Percentiles rank a stretch among this genome's conserved stretches.
Conservation (phyloP, 2,329 filamentous ascomycete genomes). For the Diaporthe longicolla region DNA sequence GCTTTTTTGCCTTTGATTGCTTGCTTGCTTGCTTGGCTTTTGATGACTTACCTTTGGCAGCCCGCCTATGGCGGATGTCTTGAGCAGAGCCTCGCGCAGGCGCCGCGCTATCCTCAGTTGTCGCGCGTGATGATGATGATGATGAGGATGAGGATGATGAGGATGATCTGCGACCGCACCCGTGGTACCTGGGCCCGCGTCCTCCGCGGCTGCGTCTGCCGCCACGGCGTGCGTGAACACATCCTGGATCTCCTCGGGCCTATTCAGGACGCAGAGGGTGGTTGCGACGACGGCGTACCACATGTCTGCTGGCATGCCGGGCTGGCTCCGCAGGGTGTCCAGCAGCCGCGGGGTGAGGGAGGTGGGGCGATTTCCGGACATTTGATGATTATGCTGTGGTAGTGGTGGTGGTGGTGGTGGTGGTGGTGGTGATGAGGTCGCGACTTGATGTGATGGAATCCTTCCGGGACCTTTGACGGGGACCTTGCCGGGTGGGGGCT, state of each 20-base stretch:
- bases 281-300: conserved; percentile 66
- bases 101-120: conserved; percentile 60
- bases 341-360: conserved; percentile 59
- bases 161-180: conserved; percentile 41
- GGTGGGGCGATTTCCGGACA: conserved; percentile 45
- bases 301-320: conserved; percentile 58
- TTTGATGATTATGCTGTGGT: neutral
- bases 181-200: conserved; percentile 43
- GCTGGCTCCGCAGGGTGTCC: conserved; percentile 56
- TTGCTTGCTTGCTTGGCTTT: too few species aligned
- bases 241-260: conserved; percentile 62
- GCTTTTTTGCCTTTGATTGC: conserved; percentile 1
- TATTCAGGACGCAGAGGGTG: conserved; percentile 62
- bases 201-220: conserved; percentile 47
- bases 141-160: too few species aligned
- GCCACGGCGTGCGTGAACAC: conserved; percentile 60
- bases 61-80: conserved; percentile 62
- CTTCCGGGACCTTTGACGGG: neutral
- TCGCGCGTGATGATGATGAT: conserved; percentile 48
- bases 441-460: conserved; percentile 5
- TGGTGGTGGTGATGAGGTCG: neutral
- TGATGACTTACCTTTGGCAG: conserved; percentile 61
- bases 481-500: conserved; percentile 12
- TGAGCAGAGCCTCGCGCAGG: conserved; percentile 65
- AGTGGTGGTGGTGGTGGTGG: neutral